Evolutionary conservation across 495 filamentous ascomycete species (phyloP).

Genomic region (Echria macrotheca): DNA sequence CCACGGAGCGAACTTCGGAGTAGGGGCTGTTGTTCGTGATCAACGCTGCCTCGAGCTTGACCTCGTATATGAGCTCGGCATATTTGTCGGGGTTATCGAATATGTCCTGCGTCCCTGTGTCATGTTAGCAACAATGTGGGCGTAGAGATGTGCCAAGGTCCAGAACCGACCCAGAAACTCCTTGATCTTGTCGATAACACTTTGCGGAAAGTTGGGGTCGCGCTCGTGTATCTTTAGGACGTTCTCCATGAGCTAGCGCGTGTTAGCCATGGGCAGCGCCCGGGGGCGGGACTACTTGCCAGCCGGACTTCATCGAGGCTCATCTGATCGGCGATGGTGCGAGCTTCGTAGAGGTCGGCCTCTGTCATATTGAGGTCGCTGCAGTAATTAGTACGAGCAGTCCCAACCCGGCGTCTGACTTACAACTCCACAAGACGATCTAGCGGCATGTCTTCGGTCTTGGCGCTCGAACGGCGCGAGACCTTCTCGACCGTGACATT

Average conservation of each 20-base stretch:
- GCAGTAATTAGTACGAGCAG: not conserved
- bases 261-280: constrained; percentile 1
- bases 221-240: constrained; percentile 30
- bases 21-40: constrained; percentile 42
- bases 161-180: constrained; percentile 27
- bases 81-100: constrained; percentile 26
- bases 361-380: constrained; percentile 25
- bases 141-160: too few relatives aligned
- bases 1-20: constrained; percentile 43
- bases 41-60: constrained; percentile 38
- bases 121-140: too few relatives aligned
- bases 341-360: constrained; percentile 23
- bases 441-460: not conserved
- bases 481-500: too few relatives aligned
- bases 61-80: constrained; percentile 30
- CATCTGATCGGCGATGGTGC: constrained; percentile 20
- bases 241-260: constrained; percentile 23
- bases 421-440: constrained; percentile 10
- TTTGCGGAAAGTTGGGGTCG: constrained; percentile 35
- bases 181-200: constrained; percentile 26
- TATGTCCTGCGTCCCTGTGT: constrained; percentile 22
- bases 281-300: not conserved
- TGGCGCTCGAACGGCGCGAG: not conserved
- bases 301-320: constrained; percentile 19
- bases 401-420: not conserved